phyloP scores from a whole-genome alignment of 345 rosid species.

The Syzygium oleosum region DNA sequence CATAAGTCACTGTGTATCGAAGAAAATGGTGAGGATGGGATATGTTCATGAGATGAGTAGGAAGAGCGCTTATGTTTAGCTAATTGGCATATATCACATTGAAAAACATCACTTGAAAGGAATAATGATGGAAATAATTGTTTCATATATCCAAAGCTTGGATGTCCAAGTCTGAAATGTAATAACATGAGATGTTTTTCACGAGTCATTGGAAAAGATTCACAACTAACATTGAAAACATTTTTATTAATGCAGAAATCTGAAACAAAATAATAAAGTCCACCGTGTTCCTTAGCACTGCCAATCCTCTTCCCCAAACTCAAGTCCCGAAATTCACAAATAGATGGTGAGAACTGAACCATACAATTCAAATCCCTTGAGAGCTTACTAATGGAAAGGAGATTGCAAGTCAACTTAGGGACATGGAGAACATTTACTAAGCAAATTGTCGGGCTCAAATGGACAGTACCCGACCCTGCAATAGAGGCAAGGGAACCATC shows the following conservation, averaged over 20 bases:
- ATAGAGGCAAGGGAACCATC: no score
- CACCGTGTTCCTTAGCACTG: not conserved
- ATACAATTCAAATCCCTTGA: no score
- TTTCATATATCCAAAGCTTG: not conserved
- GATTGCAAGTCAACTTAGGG: no score
- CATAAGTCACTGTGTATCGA: constrained; percentile 3
- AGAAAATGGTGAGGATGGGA: not conserved
- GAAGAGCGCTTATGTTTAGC: not conserved
- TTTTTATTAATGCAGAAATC: no score
- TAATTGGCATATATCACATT: not conserved
- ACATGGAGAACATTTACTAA: no score
- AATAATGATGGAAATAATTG: not conserved
- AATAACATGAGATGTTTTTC: not conserved
- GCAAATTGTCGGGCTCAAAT: no score
- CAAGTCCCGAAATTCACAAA: not conserved
- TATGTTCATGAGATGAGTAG: not conserved
- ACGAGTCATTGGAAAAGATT: not conserved
- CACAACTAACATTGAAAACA: no score
- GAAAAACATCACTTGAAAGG: not conserved
- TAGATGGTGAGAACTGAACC: no score
- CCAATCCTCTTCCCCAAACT: not conserved
- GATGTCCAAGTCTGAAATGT: not conserved
- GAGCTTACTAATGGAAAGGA: no score
- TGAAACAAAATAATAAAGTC: not conserved
- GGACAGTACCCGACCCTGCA: no score